Evolutionary conservation across 2,329 filamentous ascomycete genomes (phyloP).

Genomic region (Fusarium verrucosum): DNA sequence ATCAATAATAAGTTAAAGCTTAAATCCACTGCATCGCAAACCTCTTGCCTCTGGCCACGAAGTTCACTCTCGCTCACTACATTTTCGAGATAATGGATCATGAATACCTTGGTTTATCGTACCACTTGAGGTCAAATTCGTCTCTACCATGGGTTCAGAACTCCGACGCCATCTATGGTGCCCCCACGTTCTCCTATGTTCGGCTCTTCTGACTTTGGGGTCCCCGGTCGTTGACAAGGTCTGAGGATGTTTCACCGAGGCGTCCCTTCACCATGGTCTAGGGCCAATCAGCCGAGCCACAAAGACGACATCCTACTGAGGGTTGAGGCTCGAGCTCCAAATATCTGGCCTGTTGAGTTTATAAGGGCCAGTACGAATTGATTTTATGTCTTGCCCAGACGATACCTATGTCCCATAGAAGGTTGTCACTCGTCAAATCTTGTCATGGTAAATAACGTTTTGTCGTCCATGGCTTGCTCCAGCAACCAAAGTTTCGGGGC

Average conservation of each 20-base stretch:
- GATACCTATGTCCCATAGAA: neutral
- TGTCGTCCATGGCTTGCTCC: no score
- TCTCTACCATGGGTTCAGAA: no score
- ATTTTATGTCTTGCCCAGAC: neutral
- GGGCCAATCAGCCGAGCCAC: conserved; percentile 3
- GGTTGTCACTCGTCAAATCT: neutral
- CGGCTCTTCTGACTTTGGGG: conserved; percentile 2
- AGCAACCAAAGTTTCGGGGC: neutral
- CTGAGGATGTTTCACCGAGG: conserved; percentile 12
- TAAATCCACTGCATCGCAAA: neutral
- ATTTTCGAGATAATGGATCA: neutral
- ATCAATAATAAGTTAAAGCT: neutral
- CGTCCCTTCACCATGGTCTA: conserved; percentile 9
- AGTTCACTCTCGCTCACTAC: no score
- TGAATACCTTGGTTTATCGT: neutral
- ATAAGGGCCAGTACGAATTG: conserved; percentile 47
- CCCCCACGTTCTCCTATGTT: conserved; percentile 1
- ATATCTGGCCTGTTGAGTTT: neutral
- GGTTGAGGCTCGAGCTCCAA: neutral
- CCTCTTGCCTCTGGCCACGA: neutral
- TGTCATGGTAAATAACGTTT: neutral
- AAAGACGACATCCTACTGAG: neutral
- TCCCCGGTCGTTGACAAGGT: conserved; percentile 10
- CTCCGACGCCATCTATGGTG: neutral
- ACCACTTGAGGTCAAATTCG: neutral